Evolutionary conservation across 2,329 filamentous ascomycete genomes (phyloP), one percentile per base, ranked within the genome.

Genomic region (Pezicula radicicola): DNA sequence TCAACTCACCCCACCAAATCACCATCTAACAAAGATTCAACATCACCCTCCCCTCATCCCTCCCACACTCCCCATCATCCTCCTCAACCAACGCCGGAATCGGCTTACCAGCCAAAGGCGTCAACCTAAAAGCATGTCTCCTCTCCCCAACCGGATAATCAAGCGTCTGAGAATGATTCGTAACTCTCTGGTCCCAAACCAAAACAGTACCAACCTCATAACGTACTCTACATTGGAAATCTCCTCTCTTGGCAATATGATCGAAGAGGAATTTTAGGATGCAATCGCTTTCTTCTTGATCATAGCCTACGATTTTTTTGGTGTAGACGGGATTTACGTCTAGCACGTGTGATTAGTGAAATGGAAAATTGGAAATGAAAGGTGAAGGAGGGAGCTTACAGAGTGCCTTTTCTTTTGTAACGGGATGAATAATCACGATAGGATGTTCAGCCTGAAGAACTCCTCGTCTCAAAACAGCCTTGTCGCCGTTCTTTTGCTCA

Each of bases 131-230:
- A 3, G 59, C 62, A 41, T 65, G 63, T 18, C 63, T 45, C 25
- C 61, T 45, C 35, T 59, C 56, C 2, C 60, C 60, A 25, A 55
- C 60, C 28, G 55, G 52, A 50, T 63, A 64, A 43, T 62, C 61
- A 28, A 61, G 47, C 3, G 58, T 62, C 47, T 62, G 59, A 18
- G 45, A 49, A 28, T 47, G 44, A 16, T 53, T 46, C 9, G 70
- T 72, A 6, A 81, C 77, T 43, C 73, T 76, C 57, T 86, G 87
- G 60, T 93, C 89, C 88, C 89, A 93, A 0, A 91, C 83, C 3
- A 92, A 87, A 2, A 93, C 89, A 0, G 88, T 91, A 12, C 82
- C 79, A 36, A 83, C 76, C 62, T 84, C 83, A 88, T 89, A 93
- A 68, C 85, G 87, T 50, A 94, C 77, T 18, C 88, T 79, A 5